Evolutionary conservation across 2,329 filamentous ascomycete species (phyloP).

Genomic region (Sclerotinia sclerotiorum): DNA sequence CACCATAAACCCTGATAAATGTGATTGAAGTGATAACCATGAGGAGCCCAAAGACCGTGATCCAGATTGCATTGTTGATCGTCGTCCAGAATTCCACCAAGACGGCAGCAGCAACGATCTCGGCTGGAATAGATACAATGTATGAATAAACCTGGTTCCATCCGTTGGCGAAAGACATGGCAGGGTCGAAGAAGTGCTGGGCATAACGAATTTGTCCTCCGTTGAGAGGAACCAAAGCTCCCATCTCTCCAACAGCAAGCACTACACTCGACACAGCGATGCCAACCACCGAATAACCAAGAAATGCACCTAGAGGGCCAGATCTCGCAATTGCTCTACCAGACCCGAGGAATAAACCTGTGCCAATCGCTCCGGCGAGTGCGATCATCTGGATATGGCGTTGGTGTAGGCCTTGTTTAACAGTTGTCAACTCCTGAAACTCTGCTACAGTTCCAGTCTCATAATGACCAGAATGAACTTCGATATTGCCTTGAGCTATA

Average conservation of each 20-base stretch:
- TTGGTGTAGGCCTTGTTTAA: slow-evolving; percentile 33
- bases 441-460: neutral
- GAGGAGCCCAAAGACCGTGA: slow-evolving; percentile 43
- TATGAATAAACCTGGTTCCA: slow-evolving; percentile 40
- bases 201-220: slow-evolving; percentile 42
- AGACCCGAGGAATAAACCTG: slow-evolving; percentile 54
- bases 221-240: slow-evolving; percentile 40
- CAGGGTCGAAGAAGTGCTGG: slow-evolving; percentile 42
- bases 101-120: slow-evolving; percentile 63
- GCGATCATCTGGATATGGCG: slow-evolving; percentile 47
- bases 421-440: slow-evolving; percentile 7
- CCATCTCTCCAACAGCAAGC: slow-evolving; percentile 42
- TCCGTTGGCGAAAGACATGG: slow-evolving; percentile 39
- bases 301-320: slow-evolving; percentile 49
- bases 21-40: slow-evolving; percentile 42
- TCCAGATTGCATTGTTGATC: slow-evolving; percentile 48
- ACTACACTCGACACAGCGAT: slow-evolving; percentile 48
- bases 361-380: slow-evolving; percentile 48
- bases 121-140: slow-evolving; percentile 43
- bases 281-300: slow-evolving; percentile 41
- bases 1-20: slow-evolving; percentile 46
- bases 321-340: slow-evolving; percentile 49
- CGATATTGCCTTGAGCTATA: neutral
- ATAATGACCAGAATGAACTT: slow-evolving; percentile 3
- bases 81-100: slow-evolving; percentile 65